Conservation (phyloP, 768 basidiomycete genomes). For the Suillus spraguei region DNA sequence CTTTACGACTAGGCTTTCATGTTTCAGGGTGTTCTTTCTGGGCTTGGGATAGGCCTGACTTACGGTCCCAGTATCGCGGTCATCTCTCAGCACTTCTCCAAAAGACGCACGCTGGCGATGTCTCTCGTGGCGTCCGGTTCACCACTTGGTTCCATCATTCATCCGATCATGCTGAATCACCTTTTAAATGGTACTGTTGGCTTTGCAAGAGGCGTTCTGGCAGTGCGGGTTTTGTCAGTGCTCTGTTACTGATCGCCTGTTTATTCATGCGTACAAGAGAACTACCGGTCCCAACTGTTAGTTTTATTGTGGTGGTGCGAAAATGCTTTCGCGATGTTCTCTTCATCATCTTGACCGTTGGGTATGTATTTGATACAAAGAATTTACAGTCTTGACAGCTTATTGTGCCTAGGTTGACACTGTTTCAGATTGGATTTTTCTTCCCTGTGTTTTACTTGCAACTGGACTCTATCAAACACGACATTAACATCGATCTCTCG, state of each 20-base stretch:
- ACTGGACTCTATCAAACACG: too few species aligned
- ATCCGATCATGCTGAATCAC: not conserved
- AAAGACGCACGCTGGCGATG: not conserved
- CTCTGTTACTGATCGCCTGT: conserved; percentile 1
- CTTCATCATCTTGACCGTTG: not conserved
- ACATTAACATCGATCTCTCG: too few species aligned
- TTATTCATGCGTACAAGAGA: not conserved
- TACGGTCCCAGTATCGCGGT: not conserved
- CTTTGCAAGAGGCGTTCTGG: not conserved
- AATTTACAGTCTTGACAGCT: not conserved
- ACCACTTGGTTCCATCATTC: not conserved
- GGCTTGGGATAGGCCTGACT: not conserved
- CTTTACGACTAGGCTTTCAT: not conserved
- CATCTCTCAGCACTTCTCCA: not conserved
- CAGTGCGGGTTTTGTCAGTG: not conserved
- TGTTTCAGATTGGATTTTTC: not conserved
- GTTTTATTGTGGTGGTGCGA: not conserved
- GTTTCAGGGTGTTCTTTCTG: not conserved
- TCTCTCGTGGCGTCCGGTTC: not conserved
- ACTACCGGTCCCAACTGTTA: not conserved
- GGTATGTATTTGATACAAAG: not conserved
- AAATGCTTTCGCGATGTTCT: not conserved
- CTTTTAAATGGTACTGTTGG: not conserved
- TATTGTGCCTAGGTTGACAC: not conserved
- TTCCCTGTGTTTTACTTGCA: too few species aligned